Evolutionary conservation across 495 filamentous ascomycete genomes (phyloP).

Genomic region (Jackrogersella minutella): DNA sequence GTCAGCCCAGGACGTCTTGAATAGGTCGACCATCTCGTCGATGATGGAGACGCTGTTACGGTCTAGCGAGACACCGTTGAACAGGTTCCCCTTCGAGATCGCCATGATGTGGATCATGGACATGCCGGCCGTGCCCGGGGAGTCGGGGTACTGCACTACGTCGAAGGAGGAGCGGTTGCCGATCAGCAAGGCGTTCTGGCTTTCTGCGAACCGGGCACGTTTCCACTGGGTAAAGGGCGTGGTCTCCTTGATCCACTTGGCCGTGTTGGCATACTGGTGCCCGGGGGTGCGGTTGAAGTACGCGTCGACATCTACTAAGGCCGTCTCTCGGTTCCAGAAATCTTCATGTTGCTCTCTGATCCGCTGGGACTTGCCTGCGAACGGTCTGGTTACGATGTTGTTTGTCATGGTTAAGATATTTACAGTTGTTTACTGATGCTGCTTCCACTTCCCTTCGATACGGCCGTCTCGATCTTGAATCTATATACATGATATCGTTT

Average conservation of each 20-base stretch:
- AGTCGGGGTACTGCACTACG: constrained; percentile 37
- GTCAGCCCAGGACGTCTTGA: constrained; percentile 5
- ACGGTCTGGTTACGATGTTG: background rate
- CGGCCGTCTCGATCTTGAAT: background rate
- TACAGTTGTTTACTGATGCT: background rate
- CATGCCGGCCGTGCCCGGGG: constrained; percentile 40
- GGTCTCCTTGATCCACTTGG: constrained; percentile 19
- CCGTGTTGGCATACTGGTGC: constrained; percentile 6
- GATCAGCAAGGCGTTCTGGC: constrained; percentile 38
- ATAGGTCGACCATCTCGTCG: constrained; percentile 43
- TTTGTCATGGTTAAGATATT: background rate
- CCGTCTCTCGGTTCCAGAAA: constrained; percentile 3
- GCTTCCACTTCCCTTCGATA: background rate
- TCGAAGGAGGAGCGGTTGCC: constrained; percentile 45
- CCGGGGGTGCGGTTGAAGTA: constrained; percentile 1
- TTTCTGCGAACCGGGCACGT: constrained; percentile 24
- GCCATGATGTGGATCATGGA: constrained; percentile 44
- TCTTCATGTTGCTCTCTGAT: constrained; percentile 9
- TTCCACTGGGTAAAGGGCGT: constrained; percentile 22
- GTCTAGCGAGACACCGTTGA: constrained; percentile 45
- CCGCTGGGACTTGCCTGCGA: constrained; percentile 14
- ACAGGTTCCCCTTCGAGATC: constrained; percentile 44
- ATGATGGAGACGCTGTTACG: constrained; percentile 25
- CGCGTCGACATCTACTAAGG: constrained; percentile 15
- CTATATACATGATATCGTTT: constrained; percentile 24